A percentile compares a stretch with the other conserved stretches of the same genome.
Evolutionary conservation across 176 grass and related monocot genomes (phyloP).

Genomic region (Puya raimondii): DNA sequence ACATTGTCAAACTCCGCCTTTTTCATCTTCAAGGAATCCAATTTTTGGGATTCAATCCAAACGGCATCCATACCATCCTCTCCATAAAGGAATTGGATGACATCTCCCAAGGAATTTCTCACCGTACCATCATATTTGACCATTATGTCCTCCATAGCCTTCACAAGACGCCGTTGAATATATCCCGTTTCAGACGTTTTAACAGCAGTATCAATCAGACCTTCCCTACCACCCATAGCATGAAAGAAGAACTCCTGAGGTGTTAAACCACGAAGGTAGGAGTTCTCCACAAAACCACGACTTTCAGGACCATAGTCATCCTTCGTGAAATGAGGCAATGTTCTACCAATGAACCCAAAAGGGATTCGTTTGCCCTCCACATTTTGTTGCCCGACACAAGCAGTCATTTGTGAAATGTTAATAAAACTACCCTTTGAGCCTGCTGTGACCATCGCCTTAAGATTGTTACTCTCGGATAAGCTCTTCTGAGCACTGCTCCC

Average conservation of each 20-base stretch:
- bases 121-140: constrained; percentile 98
- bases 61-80: constrained; percentile 99
- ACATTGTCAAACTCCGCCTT: constrained; percentile 63
- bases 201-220: constrained; percentile 27
- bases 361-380: constrained; percentile 99
- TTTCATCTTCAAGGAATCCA: constrained; percentile 96
- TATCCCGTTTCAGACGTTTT: constrained; percentile 72
- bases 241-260: constrained; percentile 70
- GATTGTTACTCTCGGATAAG: constrained; percentile 96
- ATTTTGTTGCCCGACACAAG: constrained; percentile 97
- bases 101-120: constrained; percentile 91
- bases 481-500: constrained; percentile 94
- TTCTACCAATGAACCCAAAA: constrained; percentile 83
- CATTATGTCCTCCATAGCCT: constrained; percentile 99
- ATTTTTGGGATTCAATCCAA: constrained; percentile 88
- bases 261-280: constrained; percentile 90
- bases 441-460: constrained; percentile 98
- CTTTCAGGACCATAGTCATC: constrained; percentile 86
- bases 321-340: constrained; percentile 92
- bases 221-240: constrained; percentile 33
- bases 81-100: constrained; percentile 95
- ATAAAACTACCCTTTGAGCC: constrained; percentile 95
- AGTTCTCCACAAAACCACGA: constrained; percentile 98
- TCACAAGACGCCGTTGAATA: constrained; percentile 86
- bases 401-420: constrained; percentile 99